A percentile compares a stretch with the other conserved stretches of the same genome.
These are phyloP conservation scores for Leccinum rimulosum DNA, from an alignment of 768 basidiomycete genomes.

Conservation along the genomic window DNA sequence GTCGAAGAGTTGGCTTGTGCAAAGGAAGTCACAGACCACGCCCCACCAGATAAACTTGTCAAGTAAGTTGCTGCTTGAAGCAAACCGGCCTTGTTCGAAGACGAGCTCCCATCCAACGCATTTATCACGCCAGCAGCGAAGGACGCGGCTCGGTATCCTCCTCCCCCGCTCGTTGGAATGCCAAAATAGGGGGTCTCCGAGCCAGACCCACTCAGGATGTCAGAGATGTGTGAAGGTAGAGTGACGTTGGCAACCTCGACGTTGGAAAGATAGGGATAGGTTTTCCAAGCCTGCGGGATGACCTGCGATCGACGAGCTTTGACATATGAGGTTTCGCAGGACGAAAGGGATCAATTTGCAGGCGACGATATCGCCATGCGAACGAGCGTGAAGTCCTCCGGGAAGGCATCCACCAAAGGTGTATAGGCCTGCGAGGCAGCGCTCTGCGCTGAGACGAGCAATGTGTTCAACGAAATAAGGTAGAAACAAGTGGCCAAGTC, in stretches of 20 bases:
- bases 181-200: slow-evolving; percentile 38
- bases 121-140: slow-evolving; percentile 50
- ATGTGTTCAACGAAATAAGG: slow-evolving; percentile 3
- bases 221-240: slow-evolving; percentile 35
- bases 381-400: slow-evolving; percentile 25
- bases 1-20: slow-evolving; percentile 34
- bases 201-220: slow-evolving; percentile 25
- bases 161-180: slow-evolving; percentile 56
- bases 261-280: slow-evolving; percentile 40
- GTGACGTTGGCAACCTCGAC: slow-evolving; percentile 30
- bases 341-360: slow-evolving; percentile 33
- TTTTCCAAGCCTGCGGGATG: slow-evolving; percentile 38
- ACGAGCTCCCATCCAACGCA: slow-evolving; percentile 48
- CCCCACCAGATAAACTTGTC: slow-evolving; percentile 47
- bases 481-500: slow-evolving; percentile 7
- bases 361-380: slow-evolving; percentile 22
- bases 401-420: slow-evolving; percentile 19
- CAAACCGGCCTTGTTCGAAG: slow-evolving; percentile 41
- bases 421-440: slow-evolving; percentile 27
- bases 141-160: slow-evolving; percentile 53
- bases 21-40: slow-evolving; percentile 28
- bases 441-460: slow-evolving; percentile 20
- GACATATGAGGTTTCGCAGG: slow-evolving; percentile 38
- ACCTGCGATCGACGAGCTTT: slow-evolving; percentile 33
- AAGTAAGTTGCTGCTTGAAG: slow-evolving; percentile 50